Evolutionary conservation across 1,139 yeast species (phyloP).

Genomic region (Candida labiduridarum): DNA sequence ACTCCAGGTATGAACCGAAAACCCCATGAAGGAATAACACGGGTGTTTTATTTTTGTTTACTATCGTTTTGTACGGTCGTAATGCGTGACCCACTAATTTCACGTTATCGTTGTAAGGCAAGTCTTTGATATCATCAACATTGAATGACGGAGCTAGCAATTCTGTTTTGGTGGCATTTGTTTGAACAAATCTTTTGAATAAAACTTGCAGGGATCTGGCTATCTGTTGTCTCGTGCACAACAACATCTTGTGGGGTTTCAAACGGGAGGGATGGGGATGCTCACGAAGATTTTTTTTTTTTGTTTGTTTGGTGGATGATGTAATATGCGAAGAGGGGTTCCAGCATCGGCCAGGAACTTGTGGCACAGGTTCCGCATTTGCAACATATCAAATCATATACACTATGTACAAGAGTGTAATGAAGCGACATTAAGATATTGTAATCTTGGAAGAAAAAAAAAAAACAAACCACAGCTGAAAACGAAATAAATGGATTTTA

Average conservation of each 20-base stretch:
- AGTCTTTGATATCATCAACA: conserved; percentile 13
- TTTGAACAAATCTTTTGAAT: background rate
- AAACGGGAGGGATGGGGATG: too few relatives aligned
- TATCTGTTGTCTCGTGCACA: background rate
- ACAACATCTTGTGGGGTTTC: background rate
- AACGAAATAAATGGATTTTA: too few relatives aligned
- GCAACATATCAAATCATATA: too few relatives aligned
- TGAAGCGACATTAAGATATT: too few relatives aligned
- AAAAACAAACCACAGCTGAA: too few relatives aligned
- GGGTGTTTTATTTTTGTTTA: conserved; percentile 23
- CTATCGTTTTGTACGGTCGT: conserved; percentile 6
- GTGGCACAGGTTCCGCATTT: too few relatives aligned
- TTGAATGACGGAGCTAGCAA: conserved; percentile 6
- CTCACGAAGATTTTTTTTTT: too few relatives aligned
- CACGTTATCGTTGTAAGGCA: conserved; percentile 14
- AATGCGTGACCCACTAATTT: conserved; percentile 12
- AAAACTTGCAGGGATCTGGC: background rate
- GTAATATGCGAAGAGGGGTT: too few relatives aligned
- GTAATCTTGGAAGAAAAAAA: too few relatives aligned
- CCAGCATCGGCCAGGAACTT: too few relatives aligned
- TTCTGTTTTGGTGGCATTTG: background rate
- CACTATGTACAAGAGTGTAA: too few relatives aligned
- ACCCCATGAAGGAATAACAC: conserved; percentile 52
- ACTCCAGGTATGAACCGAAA: conserved; percentile 49
- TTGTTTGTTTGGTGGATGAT: too few relatives aligned